phyloP scores from a whole-genome alignment of 352 stramenopile genomes.

The Thalassiosira exigua region DNA sequence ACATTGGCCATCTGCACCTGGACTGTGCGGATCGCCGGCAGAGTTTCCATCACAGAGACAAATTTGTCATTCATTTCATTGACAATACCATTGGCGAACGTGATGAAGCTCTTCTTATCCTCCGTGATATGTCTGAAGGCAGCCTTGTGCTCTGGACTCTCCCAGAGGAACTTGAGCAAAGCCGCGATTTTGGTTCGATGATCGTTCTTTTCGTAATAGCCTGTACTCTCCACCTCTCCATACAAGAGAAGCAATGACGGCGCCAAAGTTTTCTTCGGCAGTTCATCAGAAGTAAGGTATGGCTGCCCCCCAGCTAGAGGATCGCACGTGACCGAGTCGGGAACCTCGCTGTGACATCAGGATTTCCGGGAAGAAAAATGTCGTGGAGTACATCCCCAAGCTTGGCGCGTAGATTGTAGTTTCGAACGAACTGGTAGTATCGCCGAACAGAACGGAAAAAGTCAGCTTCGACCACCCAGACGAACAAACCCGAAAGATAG shows the following conservation, averaged over 20 bases:
- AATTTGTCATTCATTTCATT: slow-evolving; percentile 99
- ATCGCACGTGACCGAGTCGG: slow-evolving; percentile 70
- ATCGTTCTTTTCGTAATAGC: slow-evolving; percentile 97
- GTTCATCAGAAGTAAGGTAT: slow-evolving; percentile 78
- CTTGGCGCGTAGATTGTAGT: slow-evolving; percentile 92
- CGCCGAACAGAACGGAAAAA: slow-evolving; percentile 4
- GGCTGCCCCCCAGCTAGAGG: slow-evolving; percentile 67
- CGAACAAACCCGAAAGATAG: too few relatives aligned
- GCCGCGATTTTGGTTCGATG: slow-evolving; percentile 95
- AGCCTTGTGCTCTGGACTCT: slow-evolving; percentile 91
- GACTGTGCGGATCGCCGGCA: slow-evolving; percentile 93
- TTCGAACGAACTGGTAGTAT: background rate
- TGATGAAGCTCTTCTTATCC: slow-evolving; percentile 93
- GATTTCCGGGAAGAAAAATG: slow-evolving; percentile 92
- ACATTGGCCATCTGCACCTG: slow-evolving; percentile 89
- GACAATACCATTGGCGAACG: slow-evolving; percentile 98
- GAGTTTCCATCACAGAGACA: slow-evolving; percentile 93
- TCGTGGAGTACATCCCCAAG: slow-evolving; percentile 96
- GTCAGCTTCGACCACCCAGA: slow-evolving; percentile 20
- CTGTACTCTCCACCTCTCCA: slow-evolving; percentile 97
- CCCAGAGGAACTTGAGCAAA: slow-evolving; percentile 97
- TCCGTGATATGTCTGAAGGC: slow-evolving; percentile 93
- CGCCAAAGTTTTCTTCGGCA: slow-evolving; percentile 86
- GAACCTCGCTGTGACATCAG: slow-evolving; percentile 85
- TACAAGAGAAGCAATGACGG: slow-evolving; percentile 97